These are phyloP conservation scores for Leptodontidium sp. DNA, from an alignment of 2,329 filamentous ascomycete species.

Conservation along the genomic window DNA sequence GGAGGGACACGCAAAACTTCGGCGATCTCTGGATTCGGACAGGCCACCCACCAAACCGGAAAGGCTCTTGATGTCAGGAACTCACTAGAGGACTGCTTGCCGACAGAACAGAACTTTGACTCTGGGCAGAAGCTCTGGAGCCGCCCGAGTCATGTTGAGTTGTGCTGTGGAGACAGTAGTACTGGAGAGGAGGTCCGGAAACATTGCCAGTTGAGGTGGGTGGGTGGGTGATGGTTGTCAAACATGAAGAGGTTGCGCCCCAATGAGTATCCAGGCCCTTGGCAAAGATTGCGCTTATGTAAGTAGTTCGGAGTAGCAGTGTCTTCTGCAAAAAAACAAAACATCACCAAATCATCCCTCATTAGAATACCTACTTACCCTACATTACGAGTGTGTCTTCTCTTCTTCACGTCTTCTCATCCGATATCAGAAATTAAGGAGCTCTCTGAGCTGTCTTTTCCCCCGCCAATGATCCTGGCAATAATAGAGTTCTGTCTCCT, in stretches of 20 bases:
- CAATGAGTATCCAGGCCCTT: background rate
- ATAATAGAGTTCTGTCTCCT: background rate
- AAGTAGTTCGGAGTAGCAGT: background rate
- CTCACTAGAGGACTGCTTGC: background rate
- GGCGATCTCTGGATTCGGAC: constrained; percentile 5
- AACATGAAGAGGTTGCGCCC: background rate
- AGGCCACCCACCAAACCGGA: background rate
- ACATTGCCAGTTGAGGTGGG: background rate
- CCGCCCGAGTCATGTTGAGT: constrained; percentile 6
- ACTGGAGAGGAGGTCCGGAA: background rate
- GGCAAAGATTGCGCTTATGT: background rate
- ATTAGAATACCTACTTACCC: too few species aligned
- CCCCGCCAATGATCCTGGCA: background rate
- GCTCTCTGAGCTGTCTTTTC: too few species aligned
- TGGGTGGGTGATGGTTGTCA: background rate
- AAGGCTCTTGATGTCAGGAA: background rate
- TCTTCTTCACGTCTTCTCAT: too few species aligned
- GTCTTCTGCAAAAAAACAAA: too few species aligned
- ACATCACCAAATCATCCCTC: too few species aligned
- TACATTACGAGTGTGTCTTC: too few species aligned
- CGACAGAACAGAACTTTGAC: background rate
- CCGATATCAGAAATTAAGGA: too few species aligned
- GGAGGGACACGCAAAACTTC: constrained; percentile 12
- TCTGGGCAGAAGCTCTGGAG: background rate
- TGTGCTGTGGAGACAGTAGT: background rate